These are phyloP conservation scores for Xylaria castorea DNA, from an alignment of 495 filamentous ascomycete genomes.

Conservation along the genomic window DNA sequence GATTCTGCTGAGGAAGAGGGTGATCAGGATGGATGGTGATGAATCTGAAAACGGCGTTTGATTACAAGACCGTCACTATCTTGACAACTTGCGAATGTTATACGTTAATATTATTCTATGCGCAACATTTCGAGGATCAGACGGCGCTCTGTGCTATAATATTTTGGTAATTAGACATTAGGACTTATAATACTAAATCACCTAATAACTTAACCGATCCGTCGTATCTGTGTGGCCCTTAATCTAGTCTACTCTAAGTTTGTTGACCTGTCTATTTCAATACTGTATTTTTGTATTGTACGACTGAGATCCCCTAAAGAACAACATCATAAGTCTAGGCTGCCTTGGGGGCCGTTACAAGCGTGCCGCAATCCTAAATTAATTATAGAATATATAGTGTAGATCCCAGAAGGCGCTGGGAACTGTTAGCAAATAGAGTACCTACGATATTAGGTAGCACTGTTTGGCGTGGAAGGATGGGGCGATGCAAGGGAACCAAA, in stretches of 20 bases:
- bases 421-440: not conserved
- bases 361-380: not conserved
- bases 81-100: not conserved
- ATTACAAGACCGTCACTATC: not conserved
- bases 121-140: too few relatives aligned
- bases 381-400: slow-evolving; percentile 2
- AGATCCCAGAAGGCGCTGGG: not conserved
- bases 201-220: not conserved
- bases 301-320: not conserved
- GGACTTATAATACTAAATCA: not conserved
- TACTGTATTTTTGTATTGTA: not conserved
- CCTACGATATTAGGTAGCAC: not conserved
- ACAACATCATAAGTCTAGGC: not conserved
- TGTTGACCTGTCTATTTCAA: not conserved
- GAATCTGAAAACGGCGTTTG: not conserved
- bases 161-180: not conserved
- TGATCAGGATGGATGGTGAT: slow-evolving; percentile 34
- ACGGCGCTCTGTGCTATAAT: not conserved
- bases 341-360: not conserved
- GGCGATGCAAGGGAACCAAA: not conserved
- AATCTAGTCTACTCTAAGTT: not conserved
- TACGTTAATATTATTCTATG: not conserved
- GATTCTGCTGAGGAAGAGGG: slow-evolving; percentile 32
- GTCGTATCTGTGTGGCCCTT: not conserved
- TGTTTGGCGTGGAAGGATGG: slow-evolving; percentile 3